These are phyloP conservation scores for Prosopis cineraria DNA, from an alignment of 306 rosid genomes.

Conservation along the genomic window DNA sequence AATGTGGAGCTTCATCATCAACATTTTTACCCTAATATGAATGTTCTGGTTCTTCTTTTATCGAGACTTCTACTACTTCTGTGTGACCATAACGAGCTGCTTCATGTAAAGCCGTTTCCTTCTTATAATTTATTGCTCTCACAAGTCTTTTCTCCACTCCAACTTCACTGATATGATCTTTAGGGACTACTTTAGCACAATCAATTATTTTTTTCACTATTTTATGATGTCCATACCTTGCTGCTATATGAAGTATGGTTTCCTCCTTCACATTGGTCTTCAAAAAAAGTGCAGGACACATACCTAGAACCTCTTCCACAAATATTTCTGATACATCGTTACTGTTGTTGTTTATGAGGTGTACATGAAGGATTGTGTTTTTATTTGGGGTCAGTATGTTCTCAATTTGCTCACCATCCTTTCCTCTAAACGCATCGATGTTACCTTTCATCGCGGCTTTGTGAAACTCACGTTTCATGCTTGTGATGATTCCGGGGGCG, in stretches of 20 bases:
- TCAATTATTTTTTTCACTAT: too few relatives aligned
- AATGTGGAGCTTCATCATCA: slow-evolving; percentile 11
- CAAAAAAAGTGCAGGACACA: neutral
- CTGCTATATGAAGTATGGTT: slow-evolving; percentile 22
- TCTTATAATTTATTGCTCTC: neutral
- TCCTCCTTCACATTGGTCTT: neutral
- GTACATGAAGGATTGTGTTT: neutral
- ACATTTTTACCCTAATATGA: neutral
- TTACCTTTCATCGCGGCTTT: too few relatives aligned
- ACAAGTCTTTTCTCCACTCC: neutral
- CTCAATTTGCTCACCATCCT: too few relatives aligned
- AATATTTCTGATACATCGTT: neutral
- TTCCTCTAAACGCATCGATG: too few relatives aligned
- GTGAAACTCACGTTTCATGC: too few relatives aligned
- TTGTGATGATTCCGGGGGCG: too few relatives aligned
- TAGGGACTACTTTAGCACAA: neutral
- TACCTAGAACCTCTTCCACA: neutral
- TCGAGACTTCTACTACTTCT: neutral
- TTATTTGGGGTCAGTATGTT: too few relatives aligned
- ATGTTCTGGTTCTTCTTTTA: neutral
- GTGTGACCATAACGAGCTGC: neutral
- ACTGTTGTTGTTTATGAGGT: neutral
- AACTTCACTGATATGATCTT: too few relatives aligned
- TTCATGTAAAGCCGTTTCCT: neutral
- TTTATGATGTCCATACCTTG: slow-evolving; percentile 20